Base-by-base conservation (phyloP, 2,329 filamentous ascomycete species). In the Penicillium crustosum region DNA sequence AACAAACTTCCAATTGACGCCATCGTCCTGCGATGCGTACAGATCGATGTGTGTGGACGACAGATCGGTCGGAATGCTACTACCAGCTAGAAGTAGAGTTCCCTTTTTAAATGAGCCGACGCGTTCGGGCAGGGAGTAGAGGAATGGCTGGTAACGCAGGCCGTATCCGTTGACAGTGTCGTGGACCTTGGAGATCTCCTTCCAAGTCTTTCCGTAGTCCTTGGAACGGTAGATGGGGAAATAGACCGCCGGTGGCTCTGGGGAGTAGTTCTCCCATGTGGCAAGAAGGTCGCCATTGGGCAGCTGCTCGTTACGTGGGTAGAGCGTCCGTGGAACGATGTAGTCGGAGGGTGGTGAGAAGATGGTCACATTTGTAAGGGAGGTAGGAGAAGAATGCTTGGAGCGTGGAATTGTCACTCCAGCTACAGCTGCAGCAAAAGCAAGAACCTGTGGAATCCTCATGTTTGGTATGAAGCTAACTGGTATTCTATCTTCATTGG, bases 21-120 rank as follows among this genome's bases (percentile, higher is more conserved):
- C 88, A 44, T 77, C 74, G 68, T 91, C 86, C 8, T 70, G 76
- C 44, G 82, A 86, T 8, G 85, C 87, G 66, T 90, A 91, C 8
- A 91, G 75, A 60, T 90, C 88, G 49, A 91, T 87, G 61, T 87
- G 80, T 0, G 88, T 90, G 58, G 78, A 75, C 41, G 82, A 85
- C 29, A 89, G 77, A 70, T 89, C 67, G 2, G 65, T 71, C 68
- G 60, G 75, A 66, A 70, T 83, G 29, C 83, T 83, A 60, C 82
- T 87, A 1, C 85, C 86, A 0, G 86, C 80, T 8, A 82, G 72
- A 10, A 91, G 77, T 21, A 91, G 75, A 0, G 87, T 90, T 2
- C 87, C 89, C 4, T 81, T 81, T 1, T 79, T 74, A 67, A 81
- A 89, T 2, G 79, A 76, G 19, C 82, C 88, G 49, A 90, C 77